A percentile compares a stretch with the other conserved stretches of the same genome.
These are phyloP conservation scores for Stentor coeruleus DNA, from an alignment of 73 alveolate genomes.

Conservation along the genomic window DNA sequence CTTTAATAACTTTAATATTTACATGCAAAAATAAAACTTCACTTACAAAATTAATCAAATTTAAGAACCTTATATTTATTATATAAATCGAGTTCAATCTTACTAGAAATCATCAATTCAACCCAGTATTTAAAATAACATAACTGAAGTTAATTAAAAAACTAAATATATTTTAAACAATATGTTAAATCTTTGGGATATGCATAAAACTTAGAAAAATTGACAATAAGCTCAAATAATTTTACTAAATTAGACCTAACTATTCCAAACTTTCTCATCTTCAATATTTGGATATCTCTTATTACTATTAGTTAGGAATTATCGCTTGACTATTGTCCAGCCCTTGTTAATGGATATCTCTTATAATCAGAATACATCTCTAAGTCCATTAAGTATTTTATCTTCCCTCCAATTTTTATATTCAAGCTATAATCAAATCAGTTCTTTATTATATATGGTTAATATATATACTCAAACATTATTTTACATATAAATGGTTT, in stretches of 20 bases:
- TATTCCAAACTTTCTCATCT: not conserved
- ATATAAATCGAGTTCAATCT: slow-evolving; percentile 28
- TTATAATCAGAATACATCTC: not conserved
- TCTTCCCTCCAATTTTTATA: not conserved
- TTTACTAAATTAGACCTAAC: not conserved
- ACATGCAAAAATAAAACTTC: no score
- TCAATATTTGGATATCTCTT: not conserved
- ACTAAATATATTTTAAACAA: not conserved
- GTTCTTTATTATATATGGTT: not conserved
- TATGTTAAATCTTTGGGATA: slow-evolving; percentile 9
- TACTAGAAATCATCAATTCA: not conserved
- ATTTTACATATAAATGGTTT: no score
- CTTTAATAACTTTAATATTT: not conserved
- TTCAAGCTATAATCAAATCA: not conserved
- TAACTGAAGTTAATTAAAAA: slow-evolving; percentile 23
- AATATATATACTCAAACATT: no score
- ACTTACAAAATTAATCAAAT: not conserved
- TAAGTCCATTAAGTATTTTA: not conserved
- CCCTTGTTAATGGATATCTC: no score
- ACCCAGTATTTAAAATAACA: slow-evolving; percentile 15
- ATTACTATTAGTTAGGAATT: no score
- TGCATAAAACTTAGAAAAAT: slow-evolving; percentile 31
- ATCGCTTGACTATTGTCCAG: no score
- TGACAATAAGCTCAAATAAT: not conserved
- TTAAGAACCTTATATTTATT: slow-evolving; percentile 18